Percentiles rank a stretch among this genome's conserved stretches.
phyloP scores from a whole-genome alignment of 2,329 filamentous ascomycete genomes.

The Davidsoniella eucalypti region DNA sequence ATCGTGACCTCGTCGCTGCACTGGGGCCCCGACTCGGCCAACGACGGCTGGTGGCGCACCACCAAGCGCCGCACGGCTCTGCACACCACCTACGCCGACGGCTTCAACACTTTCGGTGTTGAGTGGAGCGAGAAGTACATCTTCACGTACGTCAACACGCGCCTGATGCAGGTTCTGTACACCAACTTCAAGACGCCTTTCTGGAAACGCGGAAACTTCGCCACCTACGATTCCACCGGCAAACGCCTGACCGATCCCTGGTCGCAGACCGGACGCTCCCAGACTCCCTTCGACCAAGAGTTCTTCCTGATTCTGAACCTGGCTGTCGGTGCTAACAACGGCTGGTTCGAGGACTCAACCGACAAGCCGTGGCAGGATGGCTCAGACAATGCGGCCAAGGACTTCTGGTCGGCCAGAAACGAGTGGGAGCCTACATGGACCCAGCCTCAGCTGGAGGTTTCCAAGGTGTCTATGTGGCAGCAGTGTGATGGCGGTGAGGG shows the following conservation, averaged over 20 bases:
- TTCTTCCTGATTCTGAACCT: constrained; percentile 67
- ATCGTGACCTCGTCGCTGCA: constrained; percentile 65
- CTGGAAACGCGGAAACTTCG: constrained; percentile 54
- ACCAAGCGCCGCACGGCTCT: constrained; percentile 61
- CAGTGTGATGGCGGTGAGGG: constrained; percentile 45
- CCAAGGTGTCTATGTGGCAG: constrained; percentile 54
- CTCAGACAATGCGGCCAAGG: constrained; percentile 47
- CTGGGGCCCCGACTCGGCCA: constrained; percentile 57
- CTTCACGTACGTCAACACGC: constrained; percentile 72
- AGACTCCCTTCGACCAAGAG: constrained; percentile 57
- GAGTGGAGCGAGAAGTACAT: constrained; percentile 83
- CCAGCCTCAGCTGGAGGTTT: constrained; percentile 49
- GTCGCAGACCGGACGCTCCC: constrained; percentile 40
- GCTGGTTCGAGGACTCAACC: constrained; percentile 62
- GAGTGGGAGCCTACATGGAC: constrained; percentile 59
- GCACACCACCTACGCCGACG: constrained; percentile 54
- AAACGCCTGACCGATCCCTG: constrained; percentile 48
- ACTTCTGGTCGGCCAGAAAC: constrained; percentile 58
- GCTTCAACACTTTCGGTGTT: constrained; percentile 62
- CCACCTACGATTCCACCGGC: constrained; percentile 45
- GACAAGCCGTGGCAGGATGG: constrained; percentile 68
- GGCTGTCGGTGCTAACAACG: constrained; percentile 62
- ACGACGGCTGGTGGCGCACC: constrained; percentile 71
- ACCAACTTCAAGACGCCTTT: constrained; percentile 53
- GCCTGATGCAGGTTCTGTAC: constrained; percentile 66